Base-by-base conservation (phyloP, 2,329 filamentous ascomycete genomes). In the Cladosporium sp. region DNA sequence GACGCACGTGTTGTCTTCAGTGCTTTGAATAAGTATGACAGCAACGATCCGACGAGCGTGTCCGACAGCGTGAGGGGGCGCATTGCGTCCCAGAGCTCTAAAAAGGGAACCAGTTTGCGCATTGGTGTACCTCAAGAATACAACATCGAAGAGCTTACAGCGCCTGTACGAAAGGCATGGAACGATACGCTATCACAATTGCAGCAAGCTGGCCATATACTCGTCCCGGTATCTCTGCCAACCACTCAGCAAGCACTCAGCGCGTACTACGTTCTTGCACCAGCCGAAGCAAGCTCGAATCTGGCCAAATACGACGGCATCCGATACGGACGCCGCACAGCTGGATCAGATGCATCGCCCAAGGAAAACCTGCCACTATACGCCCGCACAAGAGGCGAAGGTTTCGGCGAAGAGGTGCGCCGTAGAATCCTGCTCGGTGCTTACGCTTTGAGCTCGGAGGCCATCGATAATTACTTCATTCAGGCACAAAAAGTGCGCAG, bases 281-380 rank as follows among this genome's bases (percentile, higher is more conserved):
- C 94, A 0, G 93, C 94, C 15, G 94, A 99, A 75, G 94, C 94
- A 3, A 91, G 91, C 1, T 97, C 93, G 15, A 99, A 99, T 68
- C 84, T 99, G 2, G 90, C 94, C 59, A 97, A 96, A 72, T 99
- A 97, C 73, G 95, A 99, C 68, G 94, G 94, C 19, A 85, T 97
- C n/a, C 88, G 94, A 11, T 99, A 96, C 74, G 94, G 94, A 1
- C 80, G 79, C 19, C 82, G 85, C 30, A 76, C 71, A 9, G 58
- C 69, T 8, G 81, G 79, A 49, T 80, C 86, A 60, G 84, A 84
- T 58, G 78, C 81, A 5, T 62, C 51, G 5, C 65, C 67, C 1
- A 65, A 63, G 22, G 59, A 61, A 6, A 61, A 65, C 5, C 54
- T 67, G 1, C 69, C 69, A 0, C 78, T 96, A 1, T 97, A 94